Evolutionary conservation across 1,139 yeast genomes (phyloP).

Genomic region (Taiozyma sp.): DNA sequence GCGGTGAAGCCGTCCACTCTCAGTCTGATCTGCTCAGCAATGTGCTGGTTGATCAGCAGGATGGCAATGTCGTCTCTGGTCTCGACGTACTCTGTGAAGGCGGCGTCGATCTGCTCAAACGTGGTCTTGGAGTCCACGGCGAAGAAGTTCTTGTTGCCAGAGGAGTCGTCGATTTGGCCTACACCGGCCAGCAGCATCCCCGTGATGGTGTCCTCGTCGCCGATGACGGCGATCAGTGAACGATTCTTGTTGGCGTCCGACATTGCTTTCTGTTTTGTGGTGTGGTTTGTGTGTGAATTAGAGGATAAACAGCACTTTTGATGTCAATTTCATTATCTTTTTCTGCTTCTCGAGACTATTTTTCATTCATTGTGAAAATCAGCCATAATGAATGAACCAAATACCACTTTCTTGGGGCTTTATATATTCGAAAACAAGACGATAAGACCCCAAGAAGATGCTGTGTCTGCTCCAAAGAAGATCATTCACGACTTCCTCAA

Average conservation of each 20-base stretch:
- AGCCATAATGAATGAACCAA: no score
- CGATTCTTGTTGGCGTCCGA: conserved; percentile 42
- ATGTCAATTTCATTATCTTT: not conserved
- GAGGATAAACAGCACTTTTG: no score
- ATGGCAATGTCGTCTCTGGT: conserved; percentile 90
- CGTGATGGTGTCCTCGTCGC: conserved; percentile 96
- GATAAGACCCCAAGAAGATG: not conserved
- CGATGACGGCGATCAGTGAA: conserved; percentile 82
- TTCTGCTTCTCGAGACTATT: not conserved
- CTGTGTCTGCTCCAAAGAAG: not conserved
- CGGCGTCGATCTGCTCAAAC: conserved; percentile 66
- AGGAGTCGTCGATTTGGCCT: conserved; percentile 70
- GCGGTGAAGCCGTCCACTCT: conserved; percentile 78
- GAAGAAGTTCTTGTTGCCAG: conserved; percentile 60
- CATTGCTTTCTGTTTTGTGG: conserved; percentile 1
- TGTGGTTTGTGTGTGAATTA: not conserved
- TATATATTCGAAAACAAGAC: no score
- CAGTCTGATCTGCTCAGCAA: conserved; percentile 85
- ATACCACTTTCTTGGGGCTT: no score
- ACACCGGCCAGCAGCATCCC: conserved; percentile 95
- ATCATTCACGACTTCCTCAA: conserved; percentile 6
- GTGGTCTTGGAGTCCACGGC: conserved; percentile 79
- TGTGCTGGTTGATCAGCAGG: conserved; percentile 85
- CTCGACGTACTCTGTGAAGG: conserved; percentile 69
- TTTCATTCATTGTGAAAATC: no score